Percentiles rank a stretch among this genome's conserved stretches.
phyloP scores from a whole-genome alignment of 2,329 filamentous ascomycete species.

The Corinectria fuckeliana region DNA sequence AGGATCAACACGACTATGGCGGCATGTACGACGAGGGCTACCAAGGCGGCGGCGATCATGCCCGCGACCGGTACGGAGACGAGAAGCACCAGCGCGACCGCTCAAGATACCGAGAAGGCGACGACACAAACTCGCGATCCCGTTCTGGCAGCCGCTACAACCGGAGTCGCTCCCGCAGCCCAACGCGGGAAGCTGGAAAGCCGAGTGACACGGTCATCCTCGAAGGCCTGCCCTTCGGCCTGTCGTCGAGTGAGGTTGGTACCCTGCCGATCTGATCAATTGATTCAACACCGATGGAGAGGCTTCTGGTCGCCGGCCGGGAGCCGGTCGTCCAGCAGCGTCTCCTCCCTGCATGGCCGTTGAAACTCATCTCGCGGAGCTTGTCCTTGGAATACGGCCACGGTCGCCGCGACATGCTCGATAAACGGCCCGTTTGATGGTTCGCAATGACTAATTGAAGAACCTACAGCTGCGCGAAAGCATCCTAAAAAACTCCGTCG shows the following conservation, averaged over 20 bases:
- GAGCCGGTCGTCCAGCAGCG: constrained; percentile 13
- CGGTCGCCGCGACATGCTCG: constrained; percentile 13
- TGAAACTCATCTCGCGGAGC: constrained; percentile 5
- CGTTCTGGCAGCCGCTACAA: constrained; percentile 36
- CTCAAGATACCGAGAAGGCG: constrained; percentile 30
- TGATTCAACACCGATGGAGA: constrained; percentile 8
- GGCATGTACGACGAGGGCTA: constrained; percentile 49
- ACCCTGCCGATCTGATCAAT: constrained; percentile 31
- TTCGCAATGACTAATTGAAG: constrained; percentile 36
- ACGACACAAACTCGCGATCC: constrained; percentile 34
- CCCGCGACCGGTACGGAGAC: constrained; percentile 31
- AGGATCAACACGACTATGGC: constrained; percentile 44
- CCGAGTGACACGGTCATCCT: constrained; percentile 61
- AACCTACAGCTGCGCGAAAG: constrained; percentile 45
- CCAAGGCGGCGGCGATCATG: constrained; percentile 37
- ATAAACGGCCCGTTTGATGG: constrained; percentile 22
- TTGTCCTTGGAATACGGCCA: constrained; percentile 10
- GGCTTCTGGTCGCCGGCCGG: constrained; percentile 14
- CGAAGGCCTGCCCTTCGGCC: constrained; percentile 57
- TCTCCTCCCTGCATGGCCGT: background rate
- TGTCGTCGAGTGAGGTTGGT: constrained; percentile 60
- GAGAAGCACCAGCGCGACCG: constrained; percentile 26
- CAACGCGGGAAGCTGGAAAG: constrained; percentile 46
- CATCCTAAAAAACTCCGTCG: constrained; percentile 43
- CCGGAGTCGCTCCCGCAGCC: constrained; percentile 45